Conservation (phyloP, 202 grass and related monocot genomes). For the Cymbopogon flexuosus region DNA sequence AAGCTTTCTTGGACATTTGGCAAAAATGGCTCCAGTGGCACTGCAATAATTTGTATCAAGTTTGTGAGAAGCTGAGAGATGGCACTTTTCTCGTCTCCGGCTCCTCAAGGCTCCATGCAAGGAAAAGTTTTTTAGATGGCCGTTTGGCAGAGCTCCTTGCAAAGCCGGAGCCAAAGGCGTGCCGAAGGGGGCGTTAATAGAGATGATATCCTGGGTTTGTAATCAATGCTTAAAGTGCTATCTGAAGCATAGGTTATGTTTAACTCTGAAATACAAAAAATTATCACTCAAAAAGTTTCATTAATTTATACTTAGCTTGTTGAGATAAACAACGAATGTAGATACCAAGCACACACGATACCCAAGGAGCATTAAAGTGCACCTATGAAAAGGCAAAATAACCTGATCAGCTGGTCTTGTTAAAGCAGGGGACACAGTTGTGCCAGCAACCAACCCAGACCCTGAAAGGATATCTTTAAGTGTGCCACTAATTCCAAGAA, state of each 20-base stretch:
- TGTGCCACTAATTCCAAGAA: constrained; percentile 74
- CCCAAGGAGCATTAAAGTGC: background rate
- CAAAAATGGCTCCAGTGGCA: background rate
- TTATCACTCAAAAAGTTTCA: background rate
- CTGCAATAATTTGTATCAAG: background rate
- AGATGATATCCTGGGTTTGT: background rate
- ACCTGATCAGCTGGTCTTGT: constrained; percentile 85
- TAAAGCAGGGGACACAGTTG: constrained; percentile 58
- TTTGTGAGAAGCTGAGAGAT: too few relatives aligned
- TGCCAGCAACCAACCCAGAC: constrained; percentile 63
- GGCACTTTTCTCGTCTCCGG: background rate
- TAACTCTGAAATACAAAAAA: constrained; percentile 10
- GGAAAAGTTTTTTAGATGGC: background rate
- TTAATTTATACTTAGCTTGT: background rate
- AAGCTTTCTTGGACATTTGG: background rate
- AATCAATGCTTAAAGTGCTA: background rate
- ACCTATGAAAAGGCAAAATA: background rate
- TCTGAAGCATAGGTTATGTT: background rate
- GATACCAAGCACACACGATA: background rate
- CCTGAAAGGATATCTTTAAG: constrained; percentile 83
- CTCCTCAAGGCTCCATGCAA: background rate
- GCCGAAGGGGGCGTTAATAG: background rate
- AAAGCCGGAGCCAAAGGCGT: background rate
- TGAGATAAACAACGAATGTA: background rate
- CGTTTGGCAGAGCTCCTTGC: background rate